Evolutionary conservation across 345 rosid genomes (phyloP).

Genomic region (Salix purpurea): DNA sequence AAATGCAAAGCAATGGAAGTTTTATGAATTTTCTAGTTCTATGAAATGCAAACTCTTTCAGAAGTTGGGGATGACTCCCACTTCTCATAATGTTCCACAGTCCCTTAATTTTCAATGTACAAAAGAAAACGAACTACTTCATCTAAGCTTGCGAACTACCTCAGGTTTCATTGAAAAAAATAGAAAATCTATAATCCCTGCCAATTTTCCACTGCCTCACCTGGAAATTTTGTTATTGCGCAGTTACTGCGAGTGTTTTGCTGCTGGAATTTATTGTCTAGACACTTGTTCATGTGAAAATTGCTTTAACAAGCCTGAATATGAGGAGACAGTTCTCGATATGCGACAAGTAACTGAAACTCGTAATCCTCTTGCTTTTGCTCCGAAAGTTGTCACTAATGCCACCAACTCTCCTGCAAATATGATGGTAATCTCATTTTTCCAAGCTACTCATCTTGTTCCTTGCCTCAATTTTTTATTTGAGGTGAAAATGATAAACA

Average conservation of each 20-base stretch:
- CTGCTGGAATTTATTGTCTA: conserved; percentile 33
- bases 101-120: not conserved
- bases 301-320: conserved; percentile 39
- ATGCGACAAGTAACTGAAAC: conserved; percentile 26
- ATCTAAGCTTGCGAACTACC: not conserved
- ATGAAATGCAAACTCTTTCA: not conserved
- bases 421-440: conserved; percentile 16
- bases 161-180: not conserved
- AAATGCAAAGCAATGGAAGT: not conserved
- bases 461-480: not conserved
- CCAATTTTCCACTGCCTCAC: not conserved
- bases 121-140: not conserved
- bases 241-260: conserved; percentile 51
- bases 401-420: conserved; percentile 17
- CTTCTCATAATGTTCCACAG: not conserved
- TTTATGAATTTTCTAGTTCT: not conserved
- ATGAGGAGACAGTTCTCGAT: conserved; percentile 36
- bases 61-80: not conserved
- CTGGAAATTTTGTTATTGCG: conserved; percentile 10
- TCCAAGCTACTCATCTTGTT: not conserved
- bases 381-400: conserved; percentile 33
- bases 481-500: conserved; percentile 19
- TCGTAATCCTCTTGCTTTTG: conserved; percentile 48
- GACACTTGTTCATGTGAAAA: conserved; percentile 35
- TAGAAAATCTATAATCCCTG: not conserved